Conservation (phyloP, 306 rosid genomes). For the Ormosia semicastrata region DNA sequence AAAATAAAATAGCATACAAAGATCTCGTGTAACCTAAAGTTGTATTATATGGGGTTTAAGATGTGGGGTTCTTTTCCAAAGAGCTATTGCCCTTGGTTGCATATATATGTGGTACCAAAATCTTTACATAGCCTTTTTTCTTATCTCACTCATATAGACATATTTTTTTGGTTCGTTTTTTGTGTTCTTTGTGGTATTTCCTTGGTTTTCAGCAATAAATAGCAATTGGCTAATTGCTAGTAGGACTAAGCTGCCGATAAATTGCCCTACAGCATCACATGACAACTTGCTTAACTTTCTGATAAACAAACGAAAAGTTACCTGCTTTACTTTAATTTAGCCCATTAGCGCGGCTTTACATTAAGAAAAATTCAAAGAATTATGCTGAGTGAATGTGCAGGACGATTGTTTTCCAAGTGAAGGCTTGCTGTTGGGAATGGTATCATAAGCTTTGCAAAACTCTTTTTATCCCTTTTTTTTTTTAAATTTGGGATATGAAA, state of each 20-base stretch:
- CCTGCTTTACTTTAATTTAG: slow-evolving; percentile 22
- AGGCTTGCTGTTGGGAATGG: background rate
- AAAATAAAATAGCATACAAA: slow-evolving; percentile 31
- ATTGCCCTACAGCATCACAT: slow-evolving; percentile 31
- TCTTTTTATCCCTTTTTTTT: too few species aligned
- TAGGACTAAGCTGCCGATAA: slow-evolving; percentile 14
- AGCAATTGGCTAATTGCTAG: background rate
- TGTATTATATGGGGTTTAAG: slow-evolving; percentile 50
- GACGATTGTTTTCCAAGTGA: background rate
- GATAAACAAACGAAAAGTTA: slow-evolving; percentile 13
- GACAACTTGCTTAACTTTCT: slow-evolving; percentile 30
- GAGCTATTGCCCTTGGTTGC: slow-evolving; percentile 20
- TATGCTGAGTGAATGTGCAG: background rate
- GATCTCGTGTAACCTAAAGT: slow-evolving; percentile 58
- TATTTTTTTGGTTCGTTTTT: background rate
- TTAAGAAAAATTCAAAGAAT: background rate
- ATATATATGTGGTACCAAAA: background rate
- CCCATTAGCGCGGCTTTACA: background rate
- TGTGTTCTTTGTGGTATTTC: background rate
- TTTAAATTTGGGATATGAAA: too few species aligned
- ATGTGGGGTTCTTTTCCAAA: slow-evolving; percentile 37
- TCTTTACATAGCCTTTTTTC: background rate
- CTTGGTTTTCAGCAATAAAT: background rate
- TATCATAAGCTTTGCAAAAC: background rate
- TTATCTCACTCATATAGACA: background rate